Percentiles rank a stretch among this genome's conserved stretches.
Evolutionary conservation across 2,329 filamentous ascomycete genomes (phyloP).

Genomic region (Epichloe sylvatica): DNA sequence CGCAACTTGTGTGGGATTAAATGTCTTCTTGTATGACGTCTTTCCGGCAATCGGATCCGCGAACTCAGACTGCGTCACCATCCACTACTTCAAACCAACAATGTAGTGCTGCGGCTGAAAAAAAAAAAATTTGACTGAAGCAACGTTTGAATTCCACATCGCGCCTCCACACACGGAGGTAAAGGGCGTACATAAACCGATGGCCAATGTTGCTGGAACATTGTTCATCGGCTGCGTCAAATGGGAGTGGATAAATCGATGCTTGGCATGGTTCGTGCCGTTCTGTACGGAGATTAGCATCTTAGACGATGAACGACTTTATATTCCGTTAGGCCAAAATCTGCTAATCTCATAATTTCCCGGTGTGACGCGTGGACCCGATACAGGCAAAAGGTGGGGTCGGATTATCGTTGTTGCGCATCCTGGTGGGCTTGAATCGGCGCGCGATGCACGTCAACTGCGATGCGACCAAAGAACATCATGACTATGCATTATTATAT

Average conservation of each 20-base stretch:
- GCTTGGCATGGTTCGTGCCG: background rate
- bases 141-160: too few relatives aligned
- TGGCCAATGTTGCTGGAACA: too few relatives aligned
- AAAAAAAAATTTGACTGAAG: too few relatives aligned
- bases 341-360: too few relatives aligned
- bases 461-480: background rate
- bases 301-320: too few relatives aligned
- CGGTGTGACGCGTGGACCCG: background rate
- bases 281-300: conserved; percentile 9
- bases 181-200: too few relatives aligned
- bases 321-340: too few relatives aligned
- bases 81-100: background rate
- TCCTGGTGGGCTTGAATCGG: background rate
- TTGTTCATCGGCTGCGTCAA: too few relatives aligned
- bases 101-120: too few relatives aligned
- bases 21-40: background rate
- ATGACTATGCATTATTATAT: background rate
- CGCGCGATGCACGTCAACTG: background rate
- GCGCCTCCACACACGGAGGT: too few relatives aligned
- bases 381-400: background rate
- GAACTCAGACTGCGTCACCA: background rate
- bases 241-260: background rate
- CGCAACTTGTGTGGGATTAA: too few relatives aligned
- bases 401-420: conserved; percentile 5
- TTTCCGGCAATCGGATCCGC: background rate